Evolutionary conservation across 306 rosid genomes (phyloP).

Genomic region (Lablab purpureus): DNA sequence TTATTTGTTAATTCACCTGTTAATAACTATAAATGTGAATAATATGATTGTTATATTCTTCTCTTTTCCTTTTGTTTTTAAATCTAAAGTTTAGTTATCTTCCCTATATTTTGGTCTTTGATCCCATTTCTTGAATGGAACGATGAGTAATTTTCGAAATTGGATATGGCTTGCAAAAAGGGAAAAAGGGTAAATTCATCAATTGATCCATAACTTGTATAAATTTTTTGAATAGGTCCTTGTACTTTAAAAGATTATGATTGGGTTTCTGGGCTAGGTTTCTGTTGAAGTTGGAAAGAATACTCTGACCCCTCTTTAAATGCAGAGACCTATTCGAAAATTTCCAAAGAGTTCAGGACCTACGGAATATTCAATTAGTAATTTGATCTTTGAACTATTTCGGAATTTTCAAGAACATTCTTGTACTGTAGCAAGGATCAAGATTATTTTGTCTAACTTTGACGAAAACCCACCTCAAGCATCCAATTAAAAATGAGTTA

Average conservation of each 20-base stretch:
- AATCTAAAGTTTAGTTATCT: constrained; percentile 1
- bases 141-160: constrained; percentile 4
- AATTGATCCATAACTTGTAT: neutral
- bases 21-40: constrained; percentile 28
- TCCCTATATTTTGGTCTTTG: constrained; percentile 27
- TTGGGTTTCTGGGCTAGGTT: neutral
- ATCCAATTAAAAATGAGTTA: neutral
- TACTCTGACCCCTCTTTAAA: neutral
- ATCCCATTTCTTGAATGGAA: constrained; percentile 1
- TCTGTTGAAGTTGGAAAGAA: neutral
- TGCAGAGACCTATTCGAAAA: neutral
- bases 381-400: neutral
- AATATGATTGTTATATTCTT: constrained; percentile 6
- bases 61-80: neutral
- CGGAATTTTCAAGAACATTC: neutral
- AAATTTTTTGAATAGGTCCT: neutral
- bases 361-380: neutral
- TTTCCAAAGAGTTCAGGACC: neutral
- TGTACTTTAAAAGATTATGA: neutral
- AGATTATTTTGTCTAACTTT: neutral
- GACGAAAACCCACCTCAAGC: neutral
- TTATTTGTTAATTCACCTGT: neutral
- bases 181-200: neutral
- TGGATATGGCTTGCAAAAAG: constrained; percentile 6
- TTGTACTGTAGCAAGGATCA: neutral